Base-by-base conservation (phyloP, 2,329 filamentous ascomycete species). In the Pezicula radicicola region DNA sequence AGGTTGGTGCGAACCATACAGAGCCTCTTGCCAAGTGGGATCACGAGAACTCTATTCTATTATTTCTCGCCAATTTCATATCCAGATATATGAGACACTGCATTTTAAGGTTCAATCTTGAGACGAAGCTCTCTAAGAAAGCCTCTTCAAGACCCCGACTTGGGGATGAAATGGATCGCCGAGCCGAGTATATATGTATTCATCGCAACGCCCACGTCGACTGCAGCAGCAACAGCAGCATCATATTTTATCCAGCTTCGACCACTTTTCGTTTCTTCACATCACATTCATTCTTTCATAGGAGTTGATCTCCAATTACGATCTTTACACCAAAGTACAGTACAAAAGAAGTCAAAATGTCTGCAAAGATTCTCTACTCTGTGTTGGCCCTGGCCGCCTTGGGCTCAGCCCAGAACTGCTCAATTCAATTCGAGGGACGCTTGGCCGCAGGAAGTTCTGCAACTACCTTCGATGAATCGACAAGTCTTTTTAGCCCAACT, bases 401-500 rank as follows among this genome's bases (percentile, higher is more conserved):
- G 35, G 54, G 51, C 19, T 39, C 46, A 16, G 64, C 68, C 1
- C 67, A 72, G 56, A 60, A 66, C 28, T 72, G 69, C 57, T 56
- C 66, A 2, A 53, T 77, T 48, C 67, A 72, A 52, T 77, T 78
- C 49, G 76, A 79, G 48, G 76, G 75, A 19, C 72, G 77, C 15
- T 60, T 79, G 1, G 70, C 75, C 2, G 55, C 62, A 6, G 67
- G 64, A 36, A 70, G 72, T 33, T 65, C 64, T 5, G 57, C 68
- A 12, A 63, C 68, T 46, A 63, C 69, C 7, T 78, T 80, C 50
- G 75, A 77, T 58, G 51, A 57, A 2, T 60, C 59, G 5, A 64
- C 65, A 46, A 72, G 69, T 52, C 67, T 77, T 27, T 84, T 75
- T 68, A 78, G 75, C 68, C 71, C 79, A 0, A 67, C 66, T 52